phyloP scores from a whole-genome alignment of 192 early-diverging fungal species.

The Umbelopsis vinacea region DNA sequence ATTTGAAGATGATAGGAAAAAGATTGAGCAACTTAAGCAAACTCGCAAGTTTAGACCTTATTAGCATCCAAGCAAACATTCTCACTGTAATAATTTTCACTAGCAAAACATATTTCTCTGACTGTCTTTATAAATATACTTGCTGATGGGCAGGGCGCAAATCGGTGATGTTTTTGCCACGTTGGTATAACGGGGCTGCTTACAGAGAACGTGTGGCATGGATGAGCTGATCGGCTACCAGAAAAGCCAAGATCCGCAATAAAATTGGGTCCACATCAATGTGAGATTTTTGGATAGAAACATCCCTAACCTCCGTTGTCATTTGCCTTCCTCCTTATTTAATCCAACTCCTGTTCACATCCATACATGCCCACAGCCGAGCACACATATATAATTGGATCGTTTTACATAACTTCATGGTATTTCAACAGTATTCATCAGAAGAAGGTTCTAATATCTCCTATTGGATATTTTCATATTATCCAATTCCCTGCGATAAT shows the following conservation, averaged over 20 bases:
- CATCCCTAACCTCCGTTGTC: constrained; percentile 14
- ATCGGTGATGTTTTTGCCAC: neutral
- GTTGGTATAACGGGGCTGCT: neutral
- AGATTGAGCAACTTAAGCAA: constrained; percentile 80
- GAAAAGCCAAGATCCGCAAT: constrained; percentile 10
- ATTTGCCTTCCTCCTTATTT: constrained; percentile 9
- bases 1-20: constrained; percentile 91
- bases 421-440: neutral
- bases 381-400: neutral
- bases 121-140: neutral
- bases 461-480: neutral
- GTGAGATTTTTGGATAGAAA: neutral
- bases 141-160: neutral
- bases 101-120: neutral
- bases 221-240: neutral
- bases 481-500: neutral
- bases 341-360: constrained; percentile 16
- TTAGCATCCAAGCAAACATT: constrained; percentile 46
- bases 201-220: constrained; percentile 1
- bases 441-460: too few species aligned
- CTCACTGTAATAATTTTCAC: neutral
- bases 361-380: neutral
- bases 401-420: neutral
- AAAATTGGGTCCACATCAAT: neutral
- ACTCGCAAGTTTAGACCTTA: constrained; percentile 87